These are phyloP conservation scores for Diaporthe amygdali DNA, from an alignment of 2,329 filamentous ascomycete species.

Conservation along the genomic window DNA sequence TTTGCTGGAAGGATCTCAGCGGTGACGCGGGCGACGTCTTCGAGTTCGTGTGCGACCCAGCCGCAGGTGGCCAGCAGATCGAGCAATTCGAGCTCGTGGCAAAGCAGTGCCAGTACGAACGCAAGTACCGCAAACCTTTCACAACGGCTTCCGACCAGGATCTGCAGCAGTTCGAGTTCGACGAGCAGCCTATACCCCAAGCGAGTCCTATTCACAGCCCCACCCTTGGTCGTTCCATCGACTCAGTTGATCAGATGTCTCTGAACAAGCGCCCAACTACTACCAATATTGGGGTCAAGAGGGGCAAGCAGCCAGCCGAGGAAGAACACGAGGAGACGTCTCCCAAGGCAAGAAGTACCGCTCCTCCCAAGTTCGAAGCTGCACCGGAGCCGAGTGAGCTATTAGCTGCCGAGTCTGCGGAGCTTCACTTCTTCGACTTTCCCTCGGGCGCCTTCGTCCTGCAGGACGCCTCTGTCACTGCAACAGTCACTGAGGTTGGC, in stretches of 20 bases:
- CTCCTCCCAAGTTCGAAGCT: constrained; percentile 62
- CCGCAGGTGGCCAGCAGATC: constrained; percentile 72
- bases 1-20: constrained; percentile 94
- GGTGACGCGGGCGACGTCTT: constrained; percentile 95
- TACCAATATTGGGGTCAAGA: constrained; percentile 54
- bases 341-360: constrained; percentile 38
- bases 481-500: constrained; percentile 84
- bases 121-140: constrained; percentile 84
- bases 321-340: constrained; percentile 34
- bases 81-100: constrained; percentile 82
- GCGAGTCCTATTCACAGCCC: constrained; percentile 69
- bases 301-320: constrained; percentile 35
- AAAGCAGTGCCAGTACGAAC: constrained; percentile 95
- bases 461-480: constrained; percentile 76
- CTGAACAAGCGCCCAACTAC: constrained; percentile 45
- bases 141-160: constrained; percentile 83
- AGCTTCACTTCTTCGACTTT: constrained; percentile 95
- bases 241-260: constrained; percentile 63
- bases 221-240: constrained; percentile 57
- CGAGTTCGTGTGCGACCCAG: constrained; percentile 92
- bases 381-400: constrained; percentile 75
- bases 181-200: constrained; percentile 67
- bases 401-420: constrained; percentile 76
- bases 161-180: constrained; percentile 82
- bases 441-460: constrained; percentile 82